Conservation (phyloP, 2,329 filamentous ascomycete genomes). For the Ceratocystis eucalypticola region DNA sequence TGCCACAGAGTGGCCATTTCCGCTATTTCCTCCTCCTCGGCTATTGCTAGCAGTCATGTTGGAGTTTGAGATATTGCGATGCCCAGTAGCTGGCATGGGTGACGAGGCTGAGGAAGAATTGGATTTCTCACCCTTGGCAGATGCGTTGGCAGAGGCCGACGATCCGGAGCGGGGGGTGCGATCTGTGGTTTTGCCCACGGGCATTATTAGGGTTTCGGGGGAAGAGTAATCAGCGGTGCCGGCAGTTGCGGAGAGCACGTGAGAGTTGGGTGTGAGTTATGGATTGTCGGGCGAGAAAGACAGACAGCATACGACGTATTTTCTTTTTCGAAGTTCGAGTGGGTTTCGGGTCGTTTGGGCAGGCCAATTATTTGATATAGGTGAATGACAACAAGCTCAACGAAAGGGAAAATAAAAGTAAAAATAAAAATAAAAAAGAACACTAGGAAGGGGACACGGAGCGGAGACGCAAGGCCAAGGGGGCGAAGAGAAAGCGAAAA, state of each 20-base stretch:
- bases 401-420: not conserved
- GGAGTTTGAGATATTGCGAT: slow-evolving; percentile 9
- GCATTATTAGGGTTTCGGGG: slow-evolving; percentile 8
- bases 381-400: no score
- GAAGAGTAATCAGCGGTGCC: not conserved
- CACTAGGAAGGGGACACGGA: not conserved
- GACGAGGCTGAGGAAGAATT: not conserved
- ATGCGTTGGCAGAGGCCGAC: slow-evolving; percentile 7
- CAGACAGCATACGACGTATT: no score
- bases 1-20: slow-evolving; percentile 8
- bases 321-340: not conserved
- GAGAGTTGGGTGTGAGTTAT: not conserved
- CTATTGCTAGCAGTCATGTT: slow-evolving; percentile 5
- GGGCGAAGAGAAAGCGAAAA: not conserved
- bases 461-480: slow-evolving; percentile 1
- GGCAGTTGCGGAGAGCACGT: not conserved
- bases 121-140: slow-evolving; percentile 16
- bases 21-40: not conserved
- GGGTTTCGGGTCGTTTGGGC: not conserved
- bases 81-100: slow-evolving; percentile 2
- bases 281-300: no score
- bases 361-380: no score
- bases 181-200: slow-evolving; percentile 16
- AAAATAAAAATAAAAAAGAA: not conserved
- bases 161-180: slow-evolving; percentile 12